Evolutionary conservation across 23 red algal species (phyloP), one percentile per base, ranked within the genome.

Genomic region (Gracilaria caudata): DNA sequence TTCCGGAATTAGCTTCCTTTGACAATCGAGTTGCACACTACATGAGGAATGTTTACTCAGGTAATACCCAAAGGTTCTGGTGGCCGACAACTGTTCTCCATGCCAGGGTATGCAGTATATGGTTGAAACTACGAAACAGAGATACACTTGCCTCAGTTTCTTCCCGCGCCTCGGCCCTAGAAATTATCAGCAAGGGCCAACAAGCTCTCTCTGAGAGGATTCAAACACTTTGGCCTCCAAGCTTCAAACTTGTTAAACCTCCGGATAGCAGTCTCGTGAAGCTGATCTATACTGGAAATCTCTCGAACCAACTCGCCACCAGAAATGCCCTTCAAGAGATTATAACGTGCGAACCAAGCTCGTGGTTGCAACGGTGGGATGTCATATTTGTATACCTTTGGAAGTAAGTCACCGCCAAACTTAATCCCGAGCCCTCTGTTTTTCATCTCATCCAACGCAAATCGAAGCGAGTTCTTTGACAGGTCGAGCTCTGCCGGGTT

Each of bases 371-470:
- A 26, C 35, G 54, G 39, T 39, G 46, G 49, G 5, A 45, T 64
- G 41, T 68, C 41, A 44, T 78, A 60, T 11, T 13, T 44, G 38
- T 45, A 61, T 72, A 24, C 11, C 9, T 79, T 64, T 14, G 86
- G 86, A 53, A 89, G 47, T 17, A 32, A 32, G 24, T 51, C 72
- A 28, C 45, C 77, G 24, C 79, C 74, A 51, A 91, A 70, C 17
- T 53, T 66, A 40, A 91, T 40, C 17, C 49, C 87, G 6, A 91
- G 26, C 1, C 47, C 46, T 21, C 87, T 72, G 0, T 39, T 30
- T 39, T 73, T 56, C 60, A 91, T 81, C 20, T 91, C 87, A 5
- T 77, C 78, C 45, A 91, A 35, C 19, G 68, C 26, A 60, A 68
- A 91, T 1, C 21, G 13, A 2, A 91, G 58, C 9, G 75, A 43